phyloP scores from a whole-genome alignment of 1,139 yeast species.

The Kurtzmaniella quercitrusa region DNA sequence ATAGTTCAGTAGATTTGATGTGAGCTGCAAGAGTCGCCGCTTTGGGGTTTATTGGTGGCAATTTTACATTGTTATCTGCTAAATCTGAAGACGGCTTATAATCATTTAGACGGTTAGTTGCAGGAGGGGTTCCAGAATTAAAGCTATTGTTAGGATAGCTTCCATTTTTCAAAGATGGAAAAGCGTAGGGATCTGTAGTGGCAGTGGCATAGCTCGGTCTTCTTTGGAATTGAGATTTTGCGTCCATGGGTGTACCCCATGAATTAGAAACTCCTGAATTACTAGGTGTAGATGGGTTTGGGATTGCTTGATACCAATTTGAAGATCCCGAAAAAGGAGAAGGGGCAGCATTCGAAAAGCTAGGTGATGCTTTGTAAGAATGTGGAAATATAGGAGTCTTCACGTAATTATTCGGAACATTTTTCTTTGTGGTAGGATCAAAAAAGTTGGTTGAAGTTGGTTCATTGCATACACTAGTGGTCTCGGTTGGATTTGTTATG shows the following conservation, averaged over 20 bases:
- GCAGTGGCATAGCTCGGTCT: neutral
- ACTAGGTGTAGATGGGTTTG: neutral
- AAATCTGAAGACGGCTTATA: neutral
- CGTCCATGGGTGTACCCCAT: neutral
- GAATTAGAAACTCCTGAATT: neutral
- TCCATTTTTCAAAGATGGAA: neutral
- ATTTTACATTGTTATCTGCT: neutral
- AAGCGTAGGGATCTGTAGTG: neutral
- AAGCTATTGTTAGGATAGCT: neutral
- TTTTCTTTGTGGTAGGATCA: neutral
- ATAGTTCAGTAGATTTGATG: conserved; percentile 4
- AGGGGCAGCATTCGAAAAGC: neutral
- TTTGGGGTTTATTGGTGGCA: conserved; percentile 1
- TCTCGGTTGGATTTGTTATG: conserved; percentile 22
- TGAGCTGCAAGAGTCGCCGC: neutral
- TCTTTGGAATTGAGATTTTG: neutral
- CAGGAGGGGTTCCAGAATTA: neutral
- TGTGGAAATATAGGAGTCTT: conserved; percentile 1
- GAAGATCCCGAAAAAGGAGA: neutral
- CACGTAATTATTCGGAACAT: neutral
- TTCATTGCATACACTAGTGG: conserved; percentile 16
- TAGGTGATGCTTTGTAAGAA: neutral
- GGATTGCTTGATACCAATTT: neutral
- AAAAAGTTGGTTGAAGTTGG: neutral
- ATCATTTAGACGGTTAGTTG: neutral